These are phyloP conservation scores for Lachancea sp. DNA, from an alignment of 805 yeast genomes.

Conservation along the genomic window DNA sequence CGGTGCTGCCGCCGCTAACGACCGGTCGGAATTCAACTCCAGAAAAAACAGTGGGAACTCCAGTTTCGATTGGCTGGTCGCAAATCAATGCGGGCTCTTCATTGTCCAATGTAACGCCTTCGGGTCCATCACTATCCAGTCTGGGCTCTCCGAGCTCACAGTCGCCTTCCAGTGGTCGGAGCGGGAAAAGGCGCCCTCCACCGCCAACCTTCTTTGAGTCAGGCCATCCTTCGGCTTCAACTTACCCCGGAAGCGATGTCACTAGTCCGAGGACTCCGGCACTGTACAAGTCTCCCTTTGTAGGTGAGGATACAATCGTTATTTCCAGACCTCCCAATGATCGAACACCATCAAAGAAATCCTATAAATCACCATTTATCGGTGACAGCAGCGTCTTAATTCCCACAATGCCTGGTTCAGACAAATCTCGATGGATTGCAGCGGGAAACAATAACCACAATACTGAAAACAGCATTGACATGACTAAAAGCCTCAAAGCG, in stretches of 20 bases:
- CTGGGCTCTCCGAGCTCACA: constrained; percentile 25
- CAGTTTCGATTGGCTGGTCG: constrained; percentile 22
- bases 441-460: not conserved
- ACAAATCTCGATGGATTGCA: constrained; percentile 1
- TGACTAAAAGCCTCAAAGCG: constrained; percentile 7
- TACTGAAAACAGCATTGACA: not conserved
- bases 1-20: constrained; percentile 27
- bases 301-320: constrained; percentile 11
- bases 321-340: not conserved
- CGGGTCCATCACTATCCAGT: constrained; percentile 2
- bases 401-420: not conserved
- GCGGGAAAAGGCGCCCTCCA: constrained; percentile 7
- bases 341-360: not conserved
- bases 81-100: constrained; percentile 13
- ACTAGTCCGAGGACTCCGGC: constrained; percentile 1
- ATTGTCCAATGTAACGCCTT: not conserved
- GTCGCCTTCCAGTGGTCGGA: constrained; percentile 7
- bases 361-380: constrained; percentile 16
- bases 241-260: not conserved
- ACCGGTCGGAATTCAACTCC: constrained; percentile 17
- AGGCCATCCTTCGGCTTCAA: too few relatives aligned
- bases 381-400: constrained; percentile 12
- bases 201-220: not conserved
- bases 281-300: constrained; percentile 15
- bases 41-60: constrained; percentile 7